Percentiles rank a stretch among this genome's conserved stretches.
Evolutionary conservation across 108 stramenopile genomes (phyloP).

Genomic region (Chaetoceros tenuissimus): DNA sequence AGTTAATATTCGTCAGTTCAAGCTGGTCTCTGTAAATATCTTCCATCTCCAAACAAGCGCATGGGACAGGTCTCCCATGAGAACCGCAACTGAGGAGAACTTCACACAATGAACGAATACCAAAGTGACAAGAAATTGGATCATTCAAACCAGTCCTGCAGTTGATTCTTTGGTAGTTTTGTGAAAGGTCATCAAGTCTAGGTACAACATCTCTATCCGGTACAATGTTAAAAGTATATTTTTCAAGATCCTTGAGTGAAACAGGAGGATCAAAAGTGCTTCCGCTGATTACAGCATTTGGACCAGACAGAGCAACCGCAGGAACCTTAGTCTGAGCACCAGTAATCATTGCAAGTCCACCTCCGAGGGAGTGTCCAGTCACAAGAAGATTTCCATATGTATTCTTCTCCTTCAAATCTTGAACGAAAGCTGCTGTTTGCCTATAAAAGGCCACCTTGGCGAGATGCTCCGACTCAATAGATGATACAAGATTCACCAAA

Average conservation of each 20-base stretch:
- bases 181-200: slow-evolving; percentile 49
- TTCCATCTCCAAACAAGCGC: slow-evolving; percentile 35
- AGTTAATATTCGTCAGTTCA: too few relatives aligned
- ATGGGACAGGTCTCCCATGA: slow-evolving; percentile 36
- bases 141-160: slow-evolving; percentile 40
- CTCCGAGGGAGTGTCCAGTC: slow-evolving; percentile 39
- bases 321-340: slow-evolving; percentile 61
- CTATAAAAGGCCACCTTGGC: slow-evolving; percentile 35
- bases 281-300: slow-evolving; percentile 52
- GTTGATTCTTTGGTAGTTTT: slow-evolving; percentile 49
- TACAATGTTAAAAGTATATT: slow-evolving; percentile 71
- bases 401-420: slow-evolving; percentile 9
- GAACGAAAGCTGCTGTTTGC: slow-evolving; percentile 21
- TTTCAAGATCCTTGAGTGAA: slow-evolving; percentile 34
- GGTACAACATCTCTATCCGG: slow-evolving; percentile 70
- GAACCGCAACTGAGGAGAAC: slow-evolving; percentile 55
- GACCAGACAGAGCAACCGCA: slow-evolving; percentile 64
- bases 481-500: slow-evolving; percentile 25
- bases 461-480: slow-evolving; percentile 22
- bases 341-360: slow-evolving; percentile 74
- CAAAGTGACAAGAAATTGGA: slow-evolving; percentile 45
- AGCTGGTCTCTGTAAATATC: too few relatives aligned
- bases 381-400: slow-evolving; percentile 5
- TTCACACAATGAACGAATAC: slow-evolving; percentile 51
- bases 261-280: slow-evolving; percentile 53